phyloP scores from a whole-genome alignment of 805 yeast genomes.

The Wickerhamiella alocasiicola region DNA sequence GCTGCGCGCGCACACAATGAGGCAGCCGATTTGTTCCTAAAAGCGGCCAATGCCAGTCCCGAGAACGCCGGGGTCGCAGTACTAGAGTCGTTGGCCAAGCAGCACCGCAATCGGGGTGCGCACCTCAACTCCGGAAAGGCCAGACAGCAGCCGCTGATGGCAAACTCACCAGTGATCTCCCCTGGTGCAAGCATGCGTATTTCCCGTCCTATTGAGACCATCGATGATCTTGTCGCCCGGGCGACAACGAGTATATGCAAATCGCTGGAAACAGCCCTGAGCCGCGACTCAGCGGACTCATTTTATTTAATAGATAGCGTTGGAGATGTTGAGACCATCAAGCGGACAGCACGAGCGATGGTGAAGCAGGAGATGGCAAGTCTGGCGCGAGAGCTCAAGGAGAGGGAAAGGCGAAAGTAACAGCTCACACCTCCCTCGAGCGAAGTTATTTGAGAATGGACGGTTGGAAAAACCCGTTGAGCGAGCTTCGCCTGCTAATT shows the following conservation, averaged over 20 bases:
- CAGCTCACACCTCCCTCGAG: too few species aligned
- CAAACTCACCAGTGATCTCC: neutral
- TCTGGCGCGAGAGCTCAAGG: slow-evolving; percentile 3
- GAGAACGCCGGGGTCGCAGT: slow-evolving; percentile 26
- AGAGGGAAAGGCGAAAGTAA: too few species aligned
- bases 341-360: slow-evolving; percentile 3
- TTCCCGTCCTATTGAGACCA: neutral
- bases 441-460: neutral
- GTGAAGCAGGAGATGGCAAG: slow-evolving; percentile 8
- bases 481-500: neutral
- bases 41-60: slow-evolving; percentile 20
- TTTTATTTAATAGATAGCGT: slow-evolving; percentile 3
- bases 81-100: slow-evolving; percentile 24
- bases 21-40: slow-evolving; percentile 29
- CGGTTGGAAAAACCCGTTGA: neutral
- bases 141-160: neutral
- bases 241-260: slow-evolving; percentile 4
- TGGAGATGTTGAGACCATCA: neutral
- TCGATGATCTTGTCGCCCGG: slow-evolving; percentile 2
- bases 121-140: slow-evolving; percentile 23
- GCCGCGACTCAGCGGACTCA: slow-evolving; percentile 5
- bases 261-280: slow-evolving; percentile 1
- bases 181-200: slow-evolving; percentile 8
- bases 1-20: slow-evolving; percentile 32
- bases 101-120: slow-evolving; percentile 25